Evolutionary conservation across 306 rosid species (phyloP), one percentile per base, ranked within the genome.

Genomic region (Argentina anserina): DNA sequence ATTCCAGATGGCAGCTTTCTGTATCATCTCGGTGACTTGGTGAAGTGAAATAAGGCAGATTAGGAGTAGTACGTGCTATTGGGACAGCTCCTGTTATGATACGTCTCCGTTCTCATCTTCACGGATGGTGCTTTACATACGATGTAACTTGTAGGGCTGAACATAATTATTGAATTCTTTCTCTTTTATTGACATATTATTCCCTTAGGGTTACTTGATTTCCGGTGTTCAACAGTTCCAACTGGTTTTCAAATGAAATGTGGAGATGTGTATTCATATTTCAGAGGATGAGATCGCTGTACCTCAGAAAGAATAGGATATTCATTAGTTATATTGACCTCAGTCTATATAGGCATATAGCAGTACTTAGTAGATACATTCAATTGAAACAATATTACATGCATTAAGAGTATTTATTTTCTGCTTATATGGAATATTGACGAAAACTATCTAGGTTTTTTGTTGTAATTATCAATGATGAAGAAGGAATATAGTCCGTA

Each of bases 81-180:
- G 12, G 55, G 65, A 39, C 36, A 21, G 63, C 3, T 23, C 28
- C 75, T 26, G 26, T 71, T 55, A 10, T 55, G 65, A 55, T 25
- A 37, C 18, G 75, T 55, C 65, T 70, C 40, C 75, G n/a, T 64
- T 37, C 28, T 64, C 68, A 10, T n/a, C 46, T 64, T 64, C 68
- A 53, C 64, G 36, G 75, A 53, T 26, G 71, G 26, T 46, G 53
- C 56, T 67, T 43, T 67, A 15, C 40, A 1, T 34, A 69, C 42
- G 74, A 59, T 20, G 58, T 26, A 42, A 43, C 50, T 67, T 53
- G 65, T 39, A 37, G 6, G 46, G 29, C 4, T 37, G 46, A 36
- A 37, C 68, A 9, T 63, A 4, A 20, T 11, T 11, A 13, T 34
- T 62, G 28, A 10, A 36, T 20, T 15, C 12, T 31, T 25, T 43